Conservation (phyloP, 768 basidiomycete species). For the Daedaleopsis nitida region DNA sequence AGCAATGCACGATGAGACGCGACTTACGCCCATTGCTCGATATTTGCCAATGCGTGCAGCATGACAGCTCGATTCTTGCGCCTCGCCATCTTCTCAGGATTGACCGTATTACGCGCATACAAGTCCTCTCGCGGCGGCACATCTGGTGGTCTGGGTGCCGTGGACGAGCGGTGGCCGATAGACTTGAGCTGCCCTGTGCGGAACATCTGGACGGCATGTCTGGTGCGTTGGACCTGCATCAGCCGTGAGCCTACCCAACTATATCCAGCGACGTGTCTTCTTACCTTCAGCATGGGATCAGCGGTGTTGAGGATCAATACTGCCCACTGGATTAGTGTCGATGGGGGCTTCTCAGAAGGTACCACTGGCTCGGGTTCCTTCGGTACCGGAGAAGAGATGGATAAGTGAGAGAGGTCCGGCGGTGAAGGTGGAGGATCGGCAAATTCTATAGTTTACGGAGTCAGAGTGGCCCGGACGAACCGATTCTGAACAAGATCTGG, state of each 20-base stretch:
- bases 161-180: conserved; percentile 55
- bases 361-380: conserved; percentile 45
- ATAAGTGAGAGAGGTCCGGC: conserved; percentile 26
- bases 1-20: neutral
- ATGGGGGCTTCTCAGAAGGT: conserved; percentile 51
- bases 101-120: conserved; percentile 52
- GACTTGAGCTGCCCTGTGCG: conserved; percentile 68
- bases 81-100: conserved; percentile 59
- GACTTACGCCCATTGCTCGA: conserved; percentile 88
- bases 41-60: conserved; percentile 82
- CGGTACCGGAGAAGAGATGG: conserved; percentile 16
- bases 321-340: conserved; percentile 77
- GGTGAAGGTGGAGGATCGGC: conserved; percentile 60
- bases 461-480: neutral
- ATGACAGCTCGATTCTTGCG: conserved; percentile 70
- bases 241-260: neutral
- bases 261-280: neutral
- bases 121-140: conserved; percentile 62
- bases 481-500: too few relatives aligned
- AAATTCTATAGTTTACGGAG: conserved; percentile 47
- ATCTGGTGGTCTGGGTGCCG: conserved; percentile 57
- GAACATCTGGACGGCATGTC: conserved; percentile 68
- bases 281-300: conserved; percentile 64
- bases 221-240: conserved; percentile 62
- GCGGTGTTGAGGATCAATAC: conserved; percentile 78